These are phyloP conservation scores for Buxus sempervirens DNA, from an alignment of 164 flowering plant species.

Conservation along the genomic window DNA sequence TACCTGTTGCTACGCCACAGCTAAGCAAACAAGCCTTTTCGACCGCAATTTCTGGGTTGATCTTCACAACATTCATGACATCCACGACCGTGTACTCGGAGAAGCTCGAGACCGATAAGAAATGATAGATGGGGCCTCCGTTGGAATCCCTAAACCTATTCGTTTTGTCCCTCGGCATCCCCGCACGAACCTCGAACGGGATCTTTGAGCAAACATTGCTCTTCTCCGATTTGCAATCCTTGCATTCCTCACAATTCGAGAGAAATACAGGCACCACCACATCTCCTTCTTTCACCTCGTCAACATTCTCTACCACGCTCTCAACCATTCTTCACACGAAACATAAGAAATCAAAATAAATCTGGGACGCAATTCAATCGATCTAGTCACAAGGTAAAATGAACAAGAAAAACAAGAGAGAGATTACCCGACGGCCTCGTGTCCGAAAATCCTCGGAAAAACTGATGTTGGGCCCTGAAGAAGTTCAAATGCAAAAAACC, in stretches of 20 bases:
- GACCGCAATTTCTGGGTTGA: slow-evolving; percentile 26
- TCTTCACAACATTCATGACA: slow-evolving; percentile 37
- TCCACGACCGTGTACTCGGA: slow-evolving; percentile 65
- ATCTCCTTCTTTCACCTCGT: slow-evolving; percentile 56
- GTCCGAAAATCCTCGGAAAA: slow-evolving; percentile 62
- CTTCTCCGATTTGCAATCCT: slow-evolving; percentile 48
- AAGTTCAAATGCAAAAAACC: background rate
- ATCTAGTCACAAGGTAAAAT: no score
- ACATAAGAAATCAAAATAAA: background rate
- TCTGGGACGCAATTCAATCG: background rate
- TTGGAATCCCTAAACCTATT: slow-evolving; percentile 40
- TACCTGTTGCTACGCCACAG: slow-evolving; percentile 66
- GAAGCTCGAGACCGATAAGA: slow-evolving; percentile 52
- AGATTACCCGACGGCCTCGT: slow-evolving; percentile 67
- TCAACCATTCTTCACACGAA: slow-evolving; percentile 39
- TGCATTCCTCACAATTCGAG: slow-evolving; percentile 52
- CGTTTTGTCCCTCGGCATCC: slow-evolving; percentile 51
- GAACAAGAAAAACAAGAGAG: background rate
- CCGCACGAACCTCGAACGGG: background rate
- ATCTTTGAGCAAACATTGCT: slow-evolving; percentile 49
- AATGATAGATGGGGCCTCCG: slow-evolving; percentile 40
- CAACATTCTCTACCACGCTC: slow-evolving; percentile 61
- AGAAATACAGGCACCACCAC: slow-evolving; percentile 50
- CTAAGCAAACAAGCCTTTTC: slow-evolving; percentile 67
- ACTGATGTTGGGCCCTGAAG: slow-evolving; percentile 26